These are phyloP conservation scores for Diplodia scrobiculata DNA, from an alignment of 2,329 filamentous ascomycete genomes.

Conservation along the genomic window DNA sequence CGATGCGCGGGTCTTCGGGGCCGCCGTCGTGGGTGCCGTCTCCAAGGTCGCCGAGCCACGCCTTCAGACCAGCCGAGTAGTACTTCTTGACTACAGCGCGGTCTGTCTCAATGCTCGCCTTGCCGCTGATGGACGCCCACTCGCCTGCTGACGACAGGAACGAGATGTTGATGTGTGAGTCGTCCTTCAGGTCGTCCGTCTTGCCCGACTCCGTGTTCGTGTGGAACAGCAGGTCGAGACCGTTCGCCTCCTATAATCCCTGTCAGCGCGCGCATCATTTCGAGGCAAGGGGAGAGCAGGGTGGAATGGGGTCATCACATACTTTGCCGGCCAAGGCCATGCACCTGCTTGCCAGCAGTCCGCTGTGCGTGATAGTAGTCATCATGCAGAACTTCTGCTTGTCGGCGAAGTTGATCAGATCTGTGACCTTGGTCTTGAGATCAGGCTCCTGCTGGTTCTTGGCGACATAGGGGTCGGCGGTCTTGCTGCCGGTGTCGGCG, in stretches of 20 bases:
- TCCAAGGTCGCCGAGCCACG: conserved; percentile 78
- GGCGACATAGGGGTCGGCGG: conserved; percentile 77
- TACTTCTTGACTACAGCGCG: conserved; percentile 66
- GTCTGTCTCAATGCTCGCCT: conserved; percentile 69
- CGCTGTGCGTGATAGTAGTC: conserved; percentile 70
- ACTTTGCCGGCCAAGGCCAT: conserved; percentile 84
- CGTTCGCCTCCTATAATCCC: conserved; percentile 67
- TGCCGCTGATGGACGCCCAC: conserved; percentile 85
- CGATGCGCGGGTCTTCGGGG: conserved; percentile 78
- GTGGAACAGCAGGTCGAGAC: conserved; percentile 84
- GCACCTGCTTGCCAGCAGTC: conserved; percentile 73
- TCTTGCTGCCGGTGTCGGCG: conserved; percentile 44
- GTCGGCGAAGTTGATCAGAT: conserved; percentile 69
- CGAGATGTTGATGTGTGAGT: conserved; percentile 76
- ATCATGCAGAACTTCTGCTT: conserved; percentile 84
- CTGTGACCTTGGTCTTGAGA: conserved; percentile 74
- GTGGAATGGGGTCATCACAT: conserved; percentile 34
- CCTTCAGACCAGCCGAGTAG: conserved; percentile 73
- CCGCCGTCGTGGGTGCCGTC: conserved; percentile 83
- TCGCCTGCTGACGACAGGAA: conserved; percentile 76
- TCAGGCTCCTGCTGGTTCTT: conserved; percentile 71
- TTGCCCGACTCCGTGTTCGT: conserved; percentile 90
- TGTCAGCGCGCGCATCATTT: conserved; percentile 27
- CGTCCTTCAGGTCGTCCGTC: conserved; percentile 73
- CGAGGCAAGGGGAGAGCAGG: not conserved